These are phyloP conservation scores for Conticribra guillardii DNA, from an alignment of 108 stramenopile genomes.

Conservation along the genomic window DNA sequence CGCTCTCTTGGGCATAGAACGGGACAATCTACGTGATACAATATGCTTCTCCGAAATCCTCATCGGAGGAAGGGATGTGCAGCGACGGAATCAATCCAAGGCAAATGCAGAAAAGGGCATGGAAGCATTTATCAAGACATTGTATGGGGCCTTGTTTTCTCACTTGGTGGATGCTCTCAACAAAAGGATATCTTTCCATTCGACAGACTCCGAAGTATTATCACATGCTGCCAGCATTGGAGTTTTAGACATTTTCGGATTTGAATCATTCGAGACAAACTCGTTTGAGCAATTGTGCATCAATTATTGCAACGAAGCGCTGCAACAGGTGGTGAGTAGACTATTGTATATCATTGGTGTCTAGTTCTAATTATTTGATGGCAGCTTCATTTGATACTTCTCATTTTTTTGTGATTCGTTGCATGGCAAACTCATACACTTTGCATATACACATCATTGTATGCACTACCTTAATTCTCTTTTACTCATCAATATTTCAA, in stretches of 20 bases:
- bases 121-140: conserved; percentile 95
- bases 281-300: conserved; percentile 95
- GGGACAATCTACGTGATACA: conserved; percentile 4
- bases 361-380: no score
- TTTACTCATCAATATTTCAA: no score
- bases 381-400: no score
- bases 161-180: conserved; percentile 90
- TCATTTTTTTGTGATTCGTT: no score
- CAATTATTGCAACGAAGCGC: conserved; percentile 98
- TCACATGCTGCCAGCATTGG: conserved; percentile 78
- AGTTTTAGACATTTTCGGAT: conserved; percentile 97
- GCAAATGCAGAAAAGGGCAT: conserved; percentile 81
- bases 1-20: neutral
- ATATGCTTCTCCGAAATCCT: conserved; percentile 79
- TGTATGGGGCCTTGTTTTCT: conserved; percentile 91
- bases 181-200: conserved; percentile 57
- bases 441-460: no score
- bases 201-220: conserved; percentile 6
- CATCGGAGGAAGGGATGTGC: conserved; percentile 75
- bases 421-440: no score
- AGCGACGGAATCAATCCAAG: conserved; percentile 69
- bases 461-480: no score
- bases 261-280: conserved; percentile 92
- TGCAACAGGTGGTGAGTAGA: conserved; percentile 99
- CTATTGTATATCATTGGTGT: no score